Conservation (phyloP, 371 early-diverging fungal genomes). For the Zancudomyces culisetae region DNA sequence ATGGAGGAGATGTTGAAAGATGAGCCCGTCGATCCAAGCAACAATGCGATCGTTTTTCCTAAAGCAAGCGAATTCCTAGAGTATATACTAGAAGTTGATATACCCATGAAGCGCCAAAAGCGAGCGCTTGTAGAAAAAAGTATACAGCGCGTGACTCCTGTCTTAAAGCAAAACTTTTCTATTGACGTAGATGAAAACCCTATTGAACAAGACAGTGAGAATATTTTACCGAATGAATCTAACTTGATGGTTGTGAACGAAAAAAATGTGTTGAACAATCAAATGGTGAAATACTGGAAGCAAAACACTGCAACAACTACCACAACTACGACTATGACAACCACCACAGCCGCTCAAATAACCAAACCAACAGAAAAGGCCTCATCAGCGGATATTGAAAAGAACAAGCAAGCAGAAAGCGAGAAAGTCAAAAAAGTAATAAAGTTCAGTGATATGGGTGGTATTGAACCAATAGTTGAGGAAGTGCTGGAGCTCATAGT, state of each 20-base stretch:
- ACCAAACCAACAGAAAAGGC: background rate
- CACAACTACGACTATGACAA: background rate
- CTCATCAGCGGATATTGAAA: constrained; percentile 6
- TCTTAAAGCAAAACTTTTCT: constrained; percentile 5
- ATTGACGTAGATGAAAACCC: background rate
- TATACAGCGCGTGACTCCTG: constrained; percentile 24
- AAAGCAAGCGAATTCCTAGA: constrained; percentile 18
- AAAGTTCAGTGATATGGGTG: constrained; percentile 64
- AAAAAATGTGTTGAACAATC: constrained; percentile 53
- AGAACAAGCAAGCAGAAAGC: constrained; percentile 1
- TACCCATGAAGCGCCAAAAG: constrained; percentile 28
- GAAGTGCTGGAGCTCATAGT: constrained; percentile 91
- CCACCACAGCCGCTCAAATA: background rate
- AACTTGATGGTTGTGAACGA: constrained; percentile 28
- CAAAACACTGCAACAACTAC: constrained; percentile 4
- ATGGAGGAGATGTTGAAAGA: background rate
- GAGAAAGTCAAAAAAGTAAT: constrained; percentile 30
- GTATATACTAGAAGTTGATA: constrained; percentile 27
- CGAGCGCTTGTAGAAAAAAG: constrained; percentile 24
- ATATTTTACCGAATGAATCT: constrained; percentile 4
- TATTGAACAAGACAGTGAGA: constrained; percentile 12
- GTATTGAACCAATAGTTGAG: constrained; percentile 72
- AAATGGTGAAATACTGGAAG: constrained; percentile 46
- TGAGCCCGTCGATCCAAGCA: background rate
- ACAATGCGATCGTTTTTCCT: constrained; percentile 5